phyloP scores from a whole-genome alignment of 2,329 filamentous ascomycete genomes.

The Penicillium sp. region DNA sequence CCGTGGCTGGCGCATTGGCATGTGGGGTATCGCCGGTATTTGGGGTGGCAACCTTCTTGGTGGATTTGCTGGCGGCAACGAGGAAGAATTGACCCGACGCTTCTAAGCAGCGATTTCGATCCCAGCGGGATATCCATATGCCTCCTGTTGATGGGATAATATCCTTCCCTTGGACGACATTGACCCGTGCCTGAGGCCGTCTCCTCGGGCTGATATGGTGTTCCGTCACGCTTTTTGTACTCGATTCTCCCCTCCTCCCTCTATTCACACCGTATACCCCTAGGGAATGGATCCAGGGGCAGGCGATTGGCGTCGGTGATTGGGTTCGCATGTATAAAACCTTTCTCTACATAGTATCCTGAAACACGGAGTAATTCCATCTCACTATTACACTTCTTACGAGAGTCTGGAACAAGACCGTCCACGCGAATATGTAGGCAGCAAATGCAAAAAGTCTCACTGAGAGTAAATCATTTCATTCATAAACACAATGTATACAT shows the following conservation, averaged over 20 bases:
- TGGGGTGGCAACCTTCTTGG: constrained; percentile 54
- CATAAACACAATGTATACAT: constrained; percentile 25
- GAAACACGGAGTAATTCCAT: constrained; percentile 10
- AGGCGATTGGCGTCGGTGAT: constrained; percentile 20
- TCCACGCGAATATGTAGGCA: too few relatives aligned
- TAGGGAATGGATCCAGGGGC: constrained; percentile 21
- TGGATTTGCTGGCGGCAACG: constrained; percentile 36
- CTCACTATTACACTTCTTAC: background rate
- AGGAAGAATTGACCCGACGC: constrained; percentile 40
- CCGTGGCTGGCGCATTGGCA: constrained; percentile 59
- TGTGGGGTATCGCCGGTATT: constrained; percentile 58
- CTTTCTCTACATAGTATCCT: constrained; percentile 18
- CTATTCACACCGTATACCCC: constrained; percentile 29
- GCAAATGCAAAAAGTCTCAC: background rate
- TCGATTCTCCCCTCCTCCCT: constrained; percentile 23
- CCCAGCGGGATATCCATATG: background rate
- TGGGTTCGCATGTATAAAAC: constrained; percentile 26
- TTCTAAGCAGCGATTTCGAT: constrained; percentile 24
- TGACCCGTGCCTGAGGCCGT: too few relatives aligned
- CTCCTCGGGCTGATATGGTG: background rate
- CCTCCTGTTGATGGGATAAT: background rate
- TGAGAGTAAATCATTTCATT: constrained; percentile 23
- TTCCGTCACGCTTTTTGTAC: constrained; percentile 10
- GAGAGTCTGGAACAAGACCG: too few relatives aligned
- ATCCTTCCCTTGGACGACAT: too few relatives aligned